These are phyloP conservation scores for Euphorbia pulcherrima DNA, from an alignment of 345 rosid species.

Conservation along the genomic window DNA sequence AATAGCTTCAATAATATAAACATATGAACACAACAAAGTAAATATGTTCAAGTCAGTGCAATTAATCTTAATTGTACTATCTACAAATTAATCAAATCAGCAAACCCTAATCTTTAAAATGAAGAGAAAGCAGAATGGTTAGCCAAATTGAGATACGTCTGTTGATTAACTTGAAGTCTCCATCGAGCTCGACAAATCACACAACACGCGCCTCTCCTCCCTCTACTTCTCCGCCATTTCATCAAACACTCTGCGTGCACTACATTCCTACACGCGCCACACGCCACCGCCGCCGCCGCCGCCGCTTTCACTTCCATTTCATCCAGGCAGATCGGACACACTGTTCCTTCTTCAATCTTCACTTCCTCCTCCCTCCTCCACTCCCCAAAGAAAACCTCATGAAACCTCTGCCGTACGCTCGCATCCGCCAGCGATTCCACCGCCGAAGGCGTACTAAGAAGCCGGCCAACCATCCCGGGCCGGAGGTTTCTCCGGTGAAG, in stretches of 20 bases:
- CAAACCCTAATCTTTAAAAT: conserved; percentile 18
- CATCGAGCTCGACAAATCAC: conserved; percentile 85
- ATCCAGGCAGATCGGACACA: conserved; percentile 74
- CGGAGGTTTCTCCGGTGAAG: conserved; percentile 57
- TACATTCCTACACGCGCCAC: conserved; percentile 60
- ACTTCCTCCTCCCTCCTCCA: not conserved
- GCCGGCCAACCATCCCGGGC: conserved; percentile 52
- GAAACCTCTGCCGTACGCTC: conserved; percentile 54
- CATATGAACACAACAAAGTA: not conserved
- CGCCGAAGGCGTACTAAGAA: conserved; percentile 41
- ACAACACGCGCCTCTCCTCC: conserved; percentile 60
- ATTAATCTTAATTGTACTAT: not conserved
- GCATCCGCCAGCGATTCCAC: conserved; percentile 51
- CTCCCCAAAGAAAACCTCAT: conserved; percentile 40
- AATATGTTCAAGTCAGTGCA: not conserved
- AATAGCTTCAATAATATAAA: not conserved
- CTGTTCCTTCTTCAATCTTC: conserved; percentile 36
- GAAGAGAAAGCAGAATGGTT: conserved; percentile 33
- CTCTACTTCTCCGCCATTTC: conserved; percentile 71
- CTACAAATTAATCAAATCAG: not conserved
- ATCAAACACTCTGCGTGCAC: conserved; percentile 75
- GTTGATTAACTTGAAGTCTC: conserved; percentile 32
- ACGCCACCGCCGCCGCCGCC: conserved; percentile 32
- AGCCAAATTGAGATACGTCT: conserved; percentile 63
- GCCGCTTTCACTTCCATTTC: conserved; percentile 41